Percentiles rank a stretch among this genome's conserved stretches.
phyloP scores from a whole-genome alignment of 805 yeast genomes.

The Komagataella ulmi region DNA sequence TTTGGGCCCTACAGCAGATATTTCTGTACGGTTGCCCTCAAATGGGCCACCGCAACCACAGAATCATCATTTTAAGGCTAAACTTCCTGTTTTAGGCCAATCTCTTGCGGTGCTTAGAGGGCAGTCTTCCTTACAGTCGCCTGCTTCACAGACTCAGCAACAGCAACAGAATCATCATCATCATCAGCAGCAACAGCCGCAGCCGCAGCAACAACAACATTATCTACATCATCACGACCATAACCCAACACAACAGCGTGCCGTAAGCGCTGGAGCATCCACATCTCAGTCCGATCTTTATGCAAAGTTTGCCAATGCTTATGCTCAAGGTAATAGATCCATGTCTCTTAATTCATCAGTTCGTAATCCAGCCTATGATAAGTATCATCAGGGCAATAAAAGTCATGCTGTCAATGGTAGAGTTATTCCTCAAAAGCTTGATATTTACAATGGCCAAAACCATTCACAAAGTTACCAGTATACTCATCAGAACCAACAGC shows the following conservation, averaged over 20 bases:
- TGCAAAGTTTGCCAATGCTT: constrained; percentile 3
- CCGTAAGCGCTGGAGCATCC: neutral
- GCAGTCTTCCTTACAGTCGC: neutral
- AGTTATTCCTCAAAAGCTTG: constrained; percentile 31
- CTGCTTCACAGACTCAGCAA: constrained; percentile 3
- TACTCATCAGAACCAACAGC: neutral
- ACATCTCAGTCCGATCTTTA: constrained; percentile 2
- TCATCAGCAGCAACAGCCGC: constrained; percentile 7
- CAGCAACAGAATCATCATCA: constrained; percentile 4
- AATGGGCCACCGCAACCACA: neutral
- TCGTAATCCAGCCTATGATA: constrained; percentile 12
- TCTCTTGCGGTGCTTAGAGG: neutral
- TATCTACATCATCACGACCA: constrained; percentile 5
- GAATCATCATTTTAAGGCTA: neutral
- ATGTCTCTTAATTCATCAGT: constrained; percentile 4
- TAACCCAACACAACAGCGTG: constrained; percentile 1
- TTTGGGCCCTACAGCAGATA: neutral
- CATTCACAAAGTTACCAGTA: neutral
- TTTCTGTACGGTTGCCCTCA: neutral
- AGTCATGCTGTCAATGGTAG: constrained; percentile 25
- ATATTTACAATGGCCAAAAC: constrained; percentile 10
- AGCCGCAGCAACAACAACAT: constrained; percentile 7
- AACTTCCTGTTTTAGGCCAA: neutral
- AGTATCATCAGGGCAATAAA: constrained; percentile 17
- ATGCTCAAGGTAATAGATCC: constrained; percentile 2